A percentile compares a stretch with the other conserved stretches of the same genome.
phyloP scores from a whole-genome alignment of 371 early-diverging fungal species.

The Nematocida sp. region DNA sequence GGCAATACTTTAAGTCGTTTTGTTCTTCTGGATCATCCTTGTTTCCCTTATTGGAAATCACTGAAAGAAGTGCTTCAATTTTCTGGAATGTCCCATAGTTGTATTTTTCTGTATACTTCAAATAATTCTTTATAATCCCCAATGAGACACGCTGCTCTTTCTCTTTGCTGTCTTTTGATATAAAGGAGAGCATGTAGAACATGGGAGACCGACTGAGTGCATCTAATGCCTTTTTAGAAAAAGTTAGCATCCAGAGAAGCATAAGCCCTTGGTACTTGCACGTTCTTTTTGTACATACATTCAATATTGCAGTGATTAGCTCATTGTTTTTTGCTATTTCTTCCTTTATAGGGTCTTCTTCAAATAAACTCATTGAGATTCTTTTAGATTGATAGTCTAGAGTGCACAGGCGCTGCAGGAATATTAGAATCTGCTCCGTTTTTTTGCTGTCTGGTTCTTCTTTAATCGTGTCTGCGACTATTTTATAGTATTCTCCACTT shows the following conservation, averaged over 20 bases:
- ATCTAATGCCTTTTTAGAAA: slow-evolving; percentile 28
- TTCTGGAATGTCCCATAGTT: slow-evolving; percentile 53
- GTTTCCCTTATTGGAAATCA: slow-evolving; percentile 39
- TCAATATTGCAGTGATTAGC: slow-evolving; percentile 45
- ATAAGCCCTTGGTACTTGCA: slow-evolving; percentile 63
- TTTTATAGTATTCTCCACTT: slow-evolving; percentile 55
- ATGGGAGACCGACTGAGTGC: slow-evolving; percentile 22
- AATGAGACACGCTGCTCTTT: slow-evolving; percentile 52
- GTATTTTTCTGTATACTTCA: slow-evolving; percentile 26
- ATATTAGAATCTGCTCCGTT: slow-evolving; percentile 58
- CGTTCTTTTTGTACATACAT: slow-evolving; percentile 54
- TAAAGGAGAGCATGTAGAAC: slow-evolving; percentile 57
- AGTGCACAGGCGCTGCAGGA: slow-evolving; percentile 52
- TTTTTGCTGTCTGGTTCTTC: slow-evolving; percentile 58
- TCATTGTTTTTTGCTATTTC: slow-evolving; percentile 47
- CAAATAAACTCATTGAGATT: slow-evolving; percentile 30
- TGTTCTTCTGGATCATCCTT: slow-evolving; percentile 57
- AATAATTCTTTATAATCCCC: slow-evolving; percentile 44
- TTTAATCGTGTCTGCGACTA: slow-evolving; percentile 51
- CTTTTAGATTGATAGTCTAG: slow-evolving; percentile 44
- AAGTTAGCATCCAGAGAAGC: slow-evolving; percentile 63
- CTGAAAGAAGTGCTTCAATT: slow-evolving; percentile 52
- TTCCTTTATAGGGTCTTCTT: slow-evolving; percentile 50
- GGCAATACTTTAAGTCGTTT: slow-evolving; percentile 38
- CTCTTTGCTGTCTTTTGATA: slow-evolving; percentile 52